A percentile compares a stretch with the other conserved stretches of the same genome.
phyloP scores from a whole-genome alignment of 2,329 filamentous ascomycete species.

The Harringtonia lauricola region DNA sequence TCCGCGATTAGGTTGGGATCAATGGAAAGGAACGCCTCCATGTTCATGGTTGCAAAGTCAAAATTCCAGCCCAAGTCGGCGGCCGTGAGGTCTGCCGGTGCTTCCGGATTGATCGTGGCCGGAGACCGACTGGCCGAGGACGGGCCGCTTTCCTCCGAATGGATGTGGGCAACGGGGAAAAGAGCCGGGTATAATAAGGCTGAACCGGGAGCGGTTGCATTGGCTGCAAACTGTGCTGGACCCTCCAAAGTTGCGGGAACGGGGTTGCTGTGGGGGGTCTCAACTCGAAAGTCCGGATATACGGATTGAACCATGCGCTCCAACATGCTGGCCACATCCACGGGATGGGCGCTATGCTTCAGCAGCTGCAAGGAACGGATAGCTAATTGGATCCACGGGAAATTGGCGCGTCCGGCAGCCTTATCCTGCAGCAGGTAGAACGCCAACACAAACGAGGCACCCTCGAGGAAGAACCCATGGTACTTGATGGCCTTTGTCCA shows the following conservation, averaged over 20 bases:
- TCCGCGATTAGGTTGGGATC: conserved; percentile 8
- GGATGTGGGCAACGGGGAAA: conserved; percentile 5
- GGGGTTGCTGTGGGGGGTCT: neutral
- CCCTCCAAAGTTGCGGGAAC: neutral
- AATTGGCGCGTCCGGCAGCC: neutral
- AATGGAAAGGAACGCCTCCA: conserved; percentile 11
- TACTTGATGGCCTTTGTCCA: conserved; percentile 6
- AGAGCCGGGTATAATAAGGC: neutral
- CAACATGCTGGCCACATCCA: conserved; percentile 6
- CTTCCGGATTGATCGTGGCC: conserved; percentile 1
- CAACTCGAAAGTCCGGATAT: conserved; percentile 11
- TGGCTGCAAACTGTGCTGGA: neutral
- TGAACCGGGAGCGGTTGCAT: neutral
- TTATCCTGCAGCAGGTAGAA: conserved; percentile 9
- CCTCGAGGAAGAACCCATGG: conserved; percentile 11
- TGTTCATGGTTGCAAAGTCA: conserved; percentile 12
- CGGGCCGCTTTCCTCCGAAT: conserved; percentile 3
- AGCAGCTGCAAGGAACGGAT: conserved; percentile 7
- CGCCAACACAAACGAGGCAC: conserved; percentile 8
- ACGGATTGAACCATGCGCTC: conserved; percentile 10
- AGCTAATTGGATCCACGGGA: conserved; percentile 9
- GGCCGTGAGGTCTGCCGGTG: conserved; percentile 7
- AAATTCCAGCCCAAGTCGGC: conserved; percentile 12
- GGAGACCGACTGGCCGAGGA: neutral
- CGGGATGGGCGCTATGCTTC: neutral